A percentile compares a stretch with the other conserved stretches of the same genome.
Evolutionary conservation across 805 yeast genomes (phyloP).

Genomic region (Maudiozyma turicensis): DNA sequence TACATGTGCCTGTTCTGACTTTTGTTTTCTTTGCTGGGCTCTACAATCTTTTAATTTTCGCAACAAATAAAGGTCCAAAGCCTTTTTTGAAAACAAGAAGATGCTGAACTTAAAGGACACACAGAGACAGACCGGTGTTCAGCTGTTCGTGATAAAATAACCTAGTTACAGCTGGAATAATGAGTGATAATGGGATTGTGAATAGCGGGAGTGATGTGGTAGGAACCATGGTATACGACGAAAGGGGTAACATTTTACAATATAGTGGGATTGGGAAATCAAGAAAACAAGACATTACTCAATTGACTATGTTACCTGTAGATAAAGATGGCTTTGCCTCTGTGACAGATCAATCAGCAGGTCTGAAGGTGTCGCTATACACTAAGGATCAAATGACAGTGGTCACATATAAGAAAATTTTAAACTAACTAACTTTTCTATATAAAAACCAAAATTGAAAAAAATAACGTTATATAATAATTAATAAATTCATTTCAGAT

Average conservation of each 20-base stretch:
- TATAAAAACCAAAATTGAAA: too few species aligned
- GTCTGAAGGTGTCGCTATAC: conserved; percentile 15
- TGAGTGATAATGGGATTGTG: neutral
- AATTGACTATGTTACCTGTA: conserved; percentile 15
- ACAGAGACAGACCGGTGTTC: neutral
- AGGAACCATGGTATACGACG: conserved; percentile 27
- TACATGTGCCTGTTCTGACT: neutral
- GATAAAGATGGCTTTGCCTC: conserved; percentile 22
- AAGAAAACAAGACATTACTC: conserved; percentile 18
- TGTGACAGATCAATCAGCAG: conserved; percentile 8
- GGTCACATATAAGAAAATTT: conserved; percentile 14
- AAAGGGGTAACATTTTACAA: conserved; percentile 23
- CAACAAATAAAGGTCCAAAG: too few species aligned
- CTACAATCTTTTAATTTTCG: too few species aligned
- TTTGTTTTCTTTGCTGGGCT: neutral
- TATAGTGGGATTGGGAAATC: conserved; percentile 25
- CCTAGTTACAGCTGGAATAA: neutral
- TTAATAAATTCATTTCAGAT: neutral
- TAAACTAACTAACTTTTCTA: neutral
- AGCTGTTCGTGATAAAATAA: neutral
- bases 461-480: neutral
- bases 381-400: conserved; percentile 21
- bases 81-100: too few species aligned
- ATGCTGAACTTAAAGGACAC: too few species aligned
- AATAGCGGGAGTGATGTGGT: neutral